Evolutionary conservation across 2,329 filamentous ascomycete species (phyloP).

Genomic region (Chaetomiaceae sp.): DNA sequence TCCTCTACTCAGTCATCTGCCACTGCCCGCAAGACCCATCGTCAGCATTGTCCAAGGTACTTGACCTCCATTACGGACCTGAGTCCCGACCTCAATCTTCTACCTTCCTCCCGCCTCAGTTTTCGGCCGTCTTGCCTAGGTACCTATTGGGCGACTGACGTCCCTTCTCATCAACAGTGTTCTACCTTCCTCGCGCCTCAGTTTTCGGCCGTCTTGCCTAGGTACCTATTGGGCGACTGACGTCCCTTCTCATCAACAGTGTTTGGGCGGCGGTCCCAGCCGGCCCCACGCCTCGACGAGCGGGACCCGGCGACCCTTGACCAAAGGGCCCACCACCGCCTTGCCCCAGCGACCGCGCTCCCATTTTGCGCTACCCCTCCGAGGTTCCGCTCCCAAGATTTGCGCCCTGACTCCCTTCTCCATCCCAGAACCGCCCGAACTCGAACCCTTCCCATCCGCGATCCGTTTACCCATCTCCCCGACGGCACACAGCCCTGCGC

Average conservation of each 20-base stretch:
- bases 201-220: background rate
- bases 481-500: constrained; percentile 12
- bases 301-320: constrained; percentile 14
- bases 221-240: constrained; percentile 12
- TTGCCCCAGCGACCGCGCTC: constrained; percentile 14
- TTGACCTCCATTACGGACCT: too few relatives aligned
- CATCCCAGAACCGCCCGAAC: constrained; percentile 10
- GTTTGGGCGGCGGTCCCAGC: constrained; percentile 7
- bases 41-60: too few relatives aligned
- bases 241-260: background rate
- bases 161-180: background rate
- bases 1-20: too few relatives aligned
- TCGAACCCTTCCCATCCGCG: constrained; percentile 2
- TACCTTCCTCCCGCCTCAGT: too few relatives aligned
- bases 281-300: constrained; percentile 20
- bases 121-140: background rate
- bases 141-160: constrained; percentile 14
- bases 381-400: constrained; percentile 7
- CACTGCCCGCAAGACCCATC: too few relatives aligned
- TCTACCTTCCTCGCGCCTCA: too few relatives aligned
- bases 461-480: background rate
- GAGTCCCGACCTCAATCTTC: too few relatives aligned
- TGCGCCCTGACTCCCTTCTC: constrained; percentile 8
- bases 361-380: constrained; percentile 17
- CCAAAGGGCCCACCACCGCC: constrained; percentile 11